A percentile compares a stretch with the other conserved stretches of the same genome.
phyloP scores from a whole-genome alignment of 1,284 basidiomycete species.

The Sanghuangporus baumii region DNA sequence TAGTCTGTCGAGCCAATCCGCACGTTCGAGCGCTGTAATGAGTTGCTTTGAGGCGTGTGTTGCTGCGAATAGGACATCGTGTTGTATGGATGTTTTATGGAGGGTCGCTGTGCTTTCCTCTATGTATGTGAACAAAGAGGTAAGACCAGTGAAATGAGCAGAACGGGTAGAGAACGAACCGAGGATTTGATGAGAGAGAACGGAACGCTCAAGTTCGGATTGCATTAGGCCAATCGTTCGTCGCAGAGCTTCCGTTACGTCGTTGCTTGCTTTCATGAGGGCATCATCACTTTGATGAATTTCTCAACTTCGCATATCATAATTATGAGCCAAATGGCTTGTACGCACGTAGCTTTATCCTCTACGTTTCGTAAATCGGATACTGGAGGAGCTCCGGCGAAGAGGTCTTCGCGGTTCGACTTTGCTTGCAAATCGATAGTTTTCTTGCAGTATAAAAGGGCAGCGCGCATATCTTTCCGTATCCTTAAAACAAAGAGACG shows the following conservation, averaged over 20 bases:
- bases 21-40: conserved; percentile 79
- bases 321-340: not conserved
- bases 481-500: conserved; percentile 35
- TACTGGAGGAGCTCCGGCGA: conserved; percentile 40
- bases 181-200: conserved; percentile 80
- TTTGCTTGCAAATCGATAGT: conserved; percentile 55
- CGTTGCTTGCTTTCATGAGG: conserved; percentile 80
- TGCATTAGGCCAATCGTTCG: conserved; percentile 85
- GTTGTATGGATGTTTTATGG: conserved; percentile 67
- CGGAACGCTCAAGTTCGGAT: conserved; percentile 83
- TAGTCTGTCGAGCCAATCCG: conserved; percentile 88
- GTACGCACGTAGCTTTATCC: conserved; percentile 53
- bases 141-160: not conserved
- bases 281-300: conserved; percentile 62
- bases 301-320: not conserved
- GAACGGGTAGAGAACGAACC: conserved; percentile 40
- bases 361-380: conserved; percentile 40
- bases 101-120: conserved; percentile 79
- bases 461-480: conserved; percentile 56
- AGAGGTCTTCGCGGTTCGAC: conserved; percentile 60
- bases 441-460: conserved; percentile 64
- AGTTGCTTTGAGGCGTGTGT: conserved; percentile 78
- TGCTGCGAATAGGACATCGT: conserved; percentile 71
- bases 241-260: conserved; percentile 82
- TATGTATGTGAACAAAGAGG: conserved; percentile 25